Evolutionary conservation across 1,139 yeast genomes (phyloP).

Genomic region (Meyerozyma smithsonii): DNA sequence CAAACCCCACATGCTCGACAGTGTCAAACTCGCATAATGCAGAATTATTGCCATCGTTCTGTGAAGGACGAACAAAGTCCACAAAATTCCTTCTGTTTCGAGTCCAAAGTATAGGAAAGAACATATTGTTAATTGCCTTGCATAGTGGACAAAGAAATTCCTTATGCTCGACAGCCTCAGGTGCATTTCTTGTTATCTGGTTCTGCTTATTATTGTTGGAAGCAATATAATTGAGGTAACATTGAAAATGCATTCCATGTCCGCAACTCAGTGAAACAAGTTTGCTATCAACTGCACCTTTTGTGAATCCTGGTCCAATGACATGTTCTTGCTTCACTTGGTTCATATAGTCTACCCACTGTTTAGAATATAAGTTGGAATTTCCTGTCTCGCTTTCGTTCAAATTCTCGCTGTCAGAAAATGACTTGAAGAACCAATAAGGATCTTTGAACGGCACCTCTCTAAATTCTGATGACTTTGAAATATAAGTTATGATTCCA

Average conservation of each 20-base stretch:
- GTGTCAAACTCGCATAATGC: conserved; percentile 14
- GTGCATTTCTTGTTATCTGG: conserved; percentile 77
- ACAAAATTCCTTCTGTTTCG: conserved; percentile 31
- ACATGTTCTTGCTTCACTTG: conserved; percentile 35
- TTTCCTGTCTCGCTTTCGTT: conserved; percentile 33
- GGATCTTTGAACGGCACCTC: conserved; percentile 57
- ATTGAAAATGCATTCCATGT: conserved; percentile 86
- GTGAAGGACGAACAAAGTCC: conserved; percentile 16
- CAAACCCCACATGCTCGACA: conserved; percentile 14
- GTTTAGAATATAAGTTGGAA: conserved; percentile 20
- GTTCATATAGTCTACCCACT: conserved; percentile 36
- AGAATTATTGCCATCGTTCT: background rate
- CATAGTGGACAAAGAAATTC: conserved; percentile 91
- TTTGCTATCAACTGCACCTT: conserved; percentile 36
- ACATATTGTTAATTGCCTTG: conserved; percentile 78
- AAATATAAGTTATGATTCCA: conserved; percentile 64
- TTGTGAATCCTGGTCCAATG: conserved; percentile 71
- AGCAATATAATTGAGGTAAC: conserved; percentile 61
- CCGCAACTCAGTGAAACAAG: conserved; percentile 81
- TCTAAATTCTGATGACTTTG: conserved; percentile 58
- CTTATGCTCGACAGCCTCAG: conserved; percentile 65
- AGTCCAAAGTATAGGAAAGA: conserved; percentile 65
- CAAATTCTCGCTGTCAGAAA: conserved; percentile 49
- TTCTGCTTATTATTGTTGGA: conserved; percentile 52
- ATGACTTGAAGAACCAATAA: conserved; percentile 65